Conservation (phyloP, 208 protist genomes). For the Trypanosoma boissoni region DNA sequence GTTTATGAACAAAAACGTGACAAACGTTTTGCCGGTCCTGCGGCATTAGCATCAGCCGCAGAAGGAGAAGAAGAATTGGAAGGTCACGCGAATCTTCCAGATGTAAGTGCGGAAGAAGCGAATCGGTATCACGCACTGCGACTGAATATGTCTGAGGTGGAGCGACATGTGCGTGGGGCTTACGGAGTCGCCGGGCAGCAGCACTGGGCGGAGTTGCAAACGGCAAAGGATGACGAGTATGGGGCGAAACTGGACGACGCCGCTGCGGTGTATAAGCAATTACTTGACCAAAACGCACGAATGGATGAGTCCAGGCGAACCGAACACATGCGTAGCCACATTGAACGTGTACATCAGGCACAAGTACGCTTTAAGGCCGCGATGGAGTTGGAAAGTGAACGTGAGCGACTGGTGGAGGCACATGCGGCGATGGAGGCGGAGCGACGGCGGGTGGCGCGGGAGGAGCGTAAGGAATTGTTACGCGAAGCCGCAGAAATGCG, state of each 20-base stretch:
- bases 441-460: slow-evolving; percentile 28
- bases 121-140: slow-evolving; percentile 72
- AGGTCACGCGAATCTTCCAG: slow-evolving; percentile 55
- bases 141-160: slow-evolving; percentile 72
- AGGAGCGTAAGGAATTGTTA: slow-evolving; percentile 43
- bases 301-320: slow-evolving; percentile 73
- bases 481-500: slow-evolving; percentile 44
- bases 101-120: slow-evolving; percentile 74
- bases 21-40: slow-evolving; percentile 57
- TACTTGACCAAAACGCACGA: slow-evolving; percentile 64
- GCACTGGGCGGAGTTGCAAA: slow-evolving; percentile 86
- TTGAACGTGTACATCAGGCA: slow-evolving; percentile 74
- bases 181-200: slow-evolving; percentile 79
- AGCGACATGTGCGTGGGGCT: slow-evolving; percentile 60
- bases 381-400: slow-evolving; percentile 80
- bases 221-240: slow-evolving; percentile 78
- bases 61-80: slow-evolving; percentile 44
- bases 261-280: slow-evolving; percentile 68
- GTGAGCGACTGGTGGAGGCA: slow-evolving; percentile 70
- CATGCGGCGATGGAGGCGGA: slow-evolving; percentile 66
- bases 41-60: slow-evolving; percentile 42
- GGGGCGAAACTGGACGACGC: slow-evolving; percentile 71
- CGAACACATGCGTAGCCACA: slow-evolving; percentile 54
- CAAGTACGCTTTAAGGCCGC: slow-evolving; percentile 84
- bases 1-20: slow-evolving; percentile 76